These are phyloP conservation scores for Vitis rotundifolia DNA, from an alignment of 164 flowering plant genomes.

Conservation along the genomic window DNA sequence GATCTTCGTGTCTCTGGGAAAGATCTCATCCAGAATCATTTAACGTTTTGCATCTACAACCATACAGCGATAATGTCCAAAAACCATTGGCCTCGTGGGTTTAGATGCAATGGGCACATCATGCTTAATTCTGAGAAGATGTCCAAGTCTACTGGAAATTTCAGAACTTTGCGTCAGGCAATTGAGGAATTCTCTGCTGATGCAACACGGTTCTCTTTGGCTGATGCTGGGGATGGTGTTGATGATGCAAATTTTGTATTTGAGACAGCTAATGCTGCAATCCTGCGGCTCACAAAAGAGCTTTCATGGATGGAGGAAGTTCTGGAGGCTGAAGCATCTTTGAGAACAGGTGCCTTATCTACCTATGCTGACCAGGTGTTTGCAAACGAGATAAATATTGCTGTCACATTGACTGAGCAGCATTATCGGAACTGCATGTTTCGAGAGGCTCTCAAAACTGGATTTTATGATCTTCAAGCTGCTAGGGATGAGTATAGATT, in stretches of 20 bases:
- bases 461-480: slow-evolving; percentile 88
- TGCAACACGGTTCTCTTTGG: slow-evolving; percentile 86
- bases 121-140: slow-evolving; percentile 93
- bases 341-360: slow-evolving; percentile 56
- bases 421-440: slow-evolving; percentile 67
- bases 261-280: slow-evolving; percentile 88
- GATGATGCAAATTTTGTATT: slow-evolving; percentile 94
- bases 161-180: slow-evolving; percentile 76
- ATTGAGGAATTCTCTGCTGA: slow-evolving; percentile 89
- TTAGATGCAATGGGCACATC: slow-evolving; percentile 87
- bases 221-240: slow-evolving; percentile 98
- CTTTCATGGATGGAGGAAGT: slow-evolving; percentile 89
- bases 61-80: slow-evolving; percentile 75
- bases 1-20: slow-evolving; percentile 92
- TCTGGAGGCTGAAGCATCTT: slow-evolving; percentile 54
- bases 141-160: slow-evolving; percentile 97
- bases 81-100: slow-evolving; percentile 80
- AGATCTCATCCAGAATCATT: slow-evolving; percentile 91
- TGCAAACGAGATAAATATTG: slow-evolving; percentile 82
- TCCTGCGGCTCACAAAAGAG: slow-evolving; percentile 80
- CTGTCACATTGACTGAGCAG: slow-evolving; percentile 63
- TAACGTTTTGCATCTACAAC: slow-evolving; percentile 83
- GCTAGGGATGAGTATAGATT: slow-evolving; percentile 91
- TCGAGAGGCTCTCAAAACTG: slow-evolving; percentile 83
- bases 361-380: slow-evolving; percentile 85